Evolutionary conservation across 2,329 filamentous ascomycete genomes (phyloP), one percentile per base, ranked within the genome.

Genomic region (Aureobasidium sp.): DNA sequence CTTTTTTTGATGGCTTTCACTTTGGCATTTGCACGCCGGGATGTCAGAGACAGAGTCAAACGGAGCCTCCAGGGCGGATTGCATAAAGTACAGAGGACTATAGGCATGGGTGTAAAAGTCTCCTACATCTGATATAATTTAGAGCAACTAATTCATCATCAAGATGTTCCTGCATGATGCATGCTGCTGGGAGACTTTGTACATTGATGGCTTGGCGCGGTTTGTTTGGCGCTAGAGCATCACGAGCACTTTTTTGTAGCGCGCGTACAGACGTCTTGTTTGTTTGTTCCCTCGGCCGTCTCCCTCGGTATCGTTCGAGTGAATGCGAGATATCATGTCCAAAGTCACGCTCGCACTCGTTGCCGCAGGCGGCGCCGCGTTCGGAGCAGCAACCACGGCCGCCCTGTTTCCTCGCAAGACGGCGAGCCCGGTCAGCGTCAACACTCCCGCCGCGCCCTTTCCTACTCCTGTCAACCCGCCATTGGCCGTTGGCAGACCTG

Each of bases 101-200:
- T 93, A 5, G 92, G 92, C 1, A 97, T 97, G 93, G 94, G 93
- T 2, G 89, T 95, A 66, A 97, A 97, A 78, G 92, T 97, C 70
- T 96, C 89, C 73, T 97, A 97, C 77, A 95, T 99, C 64, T 97
- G 66, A 67, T 24, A 50, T 37, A 35, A 37, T 52, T 1, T 17
- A 22, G 37, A 50, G 48, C 19, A 50, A 35, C 12, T 50, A 52
- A 27, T 12, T 2, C 9, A 35, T 19, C 5, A 27, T 17, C n/a
- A 35, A 31, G 9, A 45, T 12, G 31, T 59, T 47, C 54, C 42
- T 59, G 42, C 54, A 48, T 37, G 50, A n/a, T 39, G n/a, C n/a
- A 52, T 52, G 31, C 24, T 37, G 12, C 19, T 22, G 24, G 19
- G 5, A 9, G 29, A 50, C 11, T 33, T 27, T 59, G 35, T 50